These are phyloP conservation scores for Kwoniella mangroviensis DNA, from an alignment of 768 basidiomycete species.

Conservation along the genomic window DNA sequence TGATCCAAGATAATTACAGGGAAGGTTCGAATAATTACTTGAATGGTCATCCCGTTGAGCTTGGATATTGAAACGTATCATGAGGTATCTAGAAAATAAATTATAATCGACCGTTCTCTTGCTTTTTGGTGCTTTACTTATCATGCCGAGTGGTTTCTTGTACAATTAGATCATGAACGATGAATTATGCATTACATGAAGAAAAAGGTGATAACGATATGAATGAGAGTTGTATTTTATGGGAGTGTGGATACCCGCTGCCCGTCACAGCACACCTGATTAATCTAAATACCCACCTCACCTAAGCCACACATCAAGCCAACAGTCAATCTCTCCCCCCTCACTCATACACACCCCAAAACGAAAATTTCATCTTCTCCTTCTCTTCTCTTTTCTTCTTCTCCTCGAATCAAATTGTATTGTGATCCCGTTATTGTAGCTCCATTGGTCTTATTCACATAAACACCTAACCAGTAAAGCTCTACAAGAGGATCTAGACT, in stretches of 20 bases:
- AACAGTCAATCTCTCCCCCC: neutral
- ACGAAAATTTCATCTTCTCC: slow-evolving; percentile 6
- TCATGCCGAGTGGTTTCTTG: neutral
- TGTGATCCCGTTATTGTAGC: slow-evolving; percentile 47
- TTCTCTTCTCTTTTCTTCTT: slow-evolving; percentile 23
- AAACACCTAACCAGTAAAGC: slow-evolving; percentile 29
- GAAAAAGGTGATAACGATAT: neutral
- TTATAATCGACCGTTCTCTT: neutral
- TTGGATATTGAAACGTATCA: slow-evolving; percentile 26
- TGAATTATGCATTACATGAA: neutral
- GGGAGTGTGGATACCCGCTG: neutral
- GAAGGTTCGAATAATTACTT: slow-evolving; percentile 43
- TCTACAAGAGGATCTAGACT: slow-evolving; percentile 51
- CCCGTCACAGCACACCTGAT: neutral
- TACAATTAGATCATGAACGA: neutral
- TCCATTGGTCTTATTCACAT: slow-evolving; percentile 2
- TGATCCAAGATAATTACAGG: slow-evolving; percentile 48
- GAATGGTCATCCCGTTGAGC: slow-evolving; percentile 35
- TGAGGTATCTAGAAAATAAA: neutral
- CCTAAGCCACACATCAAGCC: neutral
- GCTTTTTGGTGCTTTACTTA: slow-evolving; percentile 1
- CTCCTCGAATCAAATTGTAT: slow-evolving; percentile 42
- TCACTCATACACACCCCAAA: neutral
- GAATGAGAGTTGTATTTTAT: no score
- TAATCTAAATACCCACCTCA: neutral